A percentile compares a stretch with the other conserved stretches of the same genome.
Evolutionary conservation across 2,329 filamentous ascomycete genomes (phyloP).

Genomic region (Fusarium sp.): DNA sequence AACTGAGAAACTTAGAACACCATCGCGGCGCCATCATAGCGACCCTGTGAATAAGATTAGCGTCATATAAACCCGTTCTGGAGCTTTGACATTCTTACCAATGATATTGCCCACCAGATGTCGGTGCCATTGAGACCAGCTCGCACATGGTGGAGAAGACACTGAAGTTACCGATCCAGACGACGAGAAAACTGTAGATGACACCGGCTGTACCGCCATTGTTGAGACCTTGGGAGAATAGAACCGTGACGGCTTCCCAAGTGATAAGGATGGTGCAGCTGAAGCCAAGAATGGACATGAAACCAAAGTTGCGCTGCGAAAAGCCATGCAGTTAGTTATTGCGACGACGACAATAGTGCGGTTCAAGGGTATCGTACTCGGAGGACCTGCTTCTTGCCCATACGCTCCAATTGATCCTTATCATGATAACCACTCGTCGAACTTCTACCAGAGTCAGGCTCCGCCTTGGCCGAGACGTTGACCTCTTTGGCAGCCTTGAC

Average conservation of each 20-base stretch:
- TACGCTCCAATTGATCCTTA: conserved; percentile 47
- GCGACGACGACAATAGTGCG: rapidly evolving
- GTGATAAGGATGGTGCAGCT: conserved; percentile 68
- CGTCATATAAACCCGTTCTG: no score
- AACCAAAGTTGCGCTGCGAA: conserved; percentile 64
- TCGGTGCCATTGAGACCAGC: conserved; percentile 63
- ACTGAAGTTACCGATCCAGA: conserved; percentile 63
- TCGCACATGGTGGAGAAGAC: conserved; percentile 60
- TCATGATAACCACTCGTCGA: conserved; percentile 40
- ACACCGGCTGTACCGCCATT: conserved; percentile 69
- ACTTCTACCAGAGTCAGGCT: conserved; percentile 37
- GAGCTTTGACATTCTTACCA: conserved; percentile 50
- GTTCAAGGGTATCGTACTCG: neutral
- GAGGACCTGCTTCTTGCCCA: conserved; percentile 53
- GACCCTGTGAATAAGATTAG: conserved; percentile 53
- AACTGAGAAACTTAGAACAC: conserved; percentile 68
- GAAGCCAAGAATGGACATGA: conserved; percentile 66
- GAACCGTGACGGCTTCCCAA: conserved; percentile 63
- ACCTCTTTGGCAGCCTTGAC: conserved; percentile 29
- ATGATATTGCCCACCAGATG: conserved; percentile 72
- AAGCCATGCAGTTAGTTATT: neutral
- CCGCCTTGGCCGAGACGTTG: conserved; percentile 25
- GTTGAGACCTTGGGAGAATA: conserved; percentile 55
- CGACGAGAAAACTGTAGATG: conserved; percentile 66
- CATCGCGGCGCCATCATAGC: conserved; percentile 65